A percentile compares a stretch with the other conserved stretches of the same genome.
Evolutionary conservation across 495 filamentous ascomycete genomes (phyloP).

Genomic region (Cladorrhinum samala): DNA sequence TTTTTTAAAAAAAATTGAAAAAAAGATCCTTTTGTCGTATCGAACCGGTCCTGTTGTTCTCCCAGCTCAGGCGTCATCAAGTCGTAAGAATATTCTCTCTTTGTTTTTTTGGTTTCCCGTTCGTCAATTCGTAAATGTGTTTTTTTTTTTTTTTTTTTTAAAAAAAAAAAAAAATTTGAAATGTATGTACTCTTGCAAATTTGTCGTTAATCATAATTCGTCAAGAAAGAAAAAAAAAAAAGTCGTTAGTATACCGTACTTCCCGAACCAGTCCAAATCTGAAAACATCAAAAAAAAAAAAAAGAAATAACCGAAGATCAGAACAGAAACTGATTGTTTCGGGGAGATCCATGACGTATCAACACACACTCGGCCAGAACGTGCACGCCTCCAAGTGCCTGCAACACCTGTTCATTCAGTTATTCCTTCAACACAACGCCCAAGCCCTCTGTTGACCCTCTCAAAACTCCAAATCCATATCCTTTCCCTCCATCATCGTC

Average conservation of each 20-base stretch:
- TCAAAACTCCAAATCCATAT: conserved; percentile 32
- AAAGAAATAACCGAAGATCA: too few relatives aligned
- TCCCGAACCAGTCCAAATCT: too few relatives aligned
- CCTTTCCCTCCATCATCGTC: conserved; percentile 51
- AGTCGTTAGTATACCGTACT: neutral
- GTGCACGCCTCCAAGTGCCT: too few relatives aligned
- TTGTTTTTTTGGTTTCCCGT: too few relatives aligned
- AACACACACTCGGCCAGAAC: too few relatives aligned
- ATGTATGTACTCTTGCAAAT: neutral
- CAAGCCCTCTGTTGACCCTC: neutral
- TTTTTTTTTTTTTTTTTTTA: too few relatives aligned
- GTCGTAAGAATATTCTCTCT: too few relatives aligned
- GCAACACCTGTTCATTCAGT: neutral
- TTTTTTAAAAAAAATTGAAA: neutral
- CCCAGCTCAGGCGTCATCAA: neutral
- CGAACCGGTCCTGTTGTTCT: neutral
- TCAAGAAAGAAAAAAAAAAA: too few relatives aligned
- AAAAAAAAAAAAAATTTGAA: too few relatives aligned
- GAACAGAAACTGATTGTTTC: too few relatives aligned
- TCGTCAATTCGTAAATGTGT: neutral
- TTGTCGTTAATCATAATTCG: conserved; percentile 16
- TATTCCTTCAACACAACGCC: neutral
- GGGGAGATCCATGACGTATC: too few relatives aligned
- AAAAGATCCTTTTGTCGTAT: neutral
- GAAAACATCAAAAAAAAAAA: too few relatives aligned